Percentiles rank a stretch among this genome's conserved stretches.
Conservation (phyloP, 1,284 basidiomycete genomes). For the Mrakiaceae sp. region DNA sequence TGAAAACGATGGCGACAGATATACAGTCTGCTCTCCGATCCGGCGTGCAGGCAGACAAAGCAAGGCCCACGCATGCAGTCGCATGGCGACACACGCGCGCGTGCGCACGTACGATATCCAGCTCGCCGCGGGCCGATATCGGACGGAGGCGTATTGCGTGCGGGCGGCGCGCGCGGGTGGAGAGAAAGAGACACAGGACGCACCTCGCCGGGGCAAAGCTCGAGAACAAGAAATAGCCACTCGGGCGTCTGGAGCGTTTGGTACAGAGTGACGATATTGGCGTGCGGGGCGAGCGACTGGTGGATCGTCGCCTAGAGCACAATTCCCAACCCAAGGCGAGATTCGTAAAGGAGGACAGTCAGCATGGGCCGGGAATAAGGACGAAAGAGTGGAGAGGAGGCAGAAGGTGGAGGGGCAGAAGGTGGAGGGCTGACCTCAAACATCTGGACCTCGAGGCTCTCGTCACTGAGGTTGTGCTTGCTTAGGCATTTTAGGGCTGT, state of each 20-base stretch:
- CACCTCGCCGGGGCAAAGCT: slow-evolving; percentile 83
- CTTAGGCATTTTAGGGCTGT: slow-evolving; percentile 86
- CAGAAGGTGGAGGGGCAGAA: neutral
- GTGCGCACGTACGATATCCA: no score
- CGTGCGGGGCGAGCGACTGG: slow-evolving; percentile 78
- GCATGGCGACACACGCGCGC: no score
- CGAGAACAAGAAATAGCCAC: slow-evolving; percentile 68
- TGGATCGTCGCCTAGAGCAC: slow-evolving; percentile 71
- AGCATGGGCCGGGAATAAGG: neutral
- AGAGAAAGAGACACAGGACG: no score
- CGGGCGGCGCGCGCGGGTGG: no score
- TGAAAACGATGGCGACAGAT: no score
- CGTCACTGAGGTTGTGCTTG: slow-evolving; percentile 79
- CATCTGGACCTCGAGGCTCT: slow-evolving; percentile 73
- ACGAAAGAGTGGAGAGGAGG: neutral
- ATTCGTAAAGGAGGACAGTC: no score
- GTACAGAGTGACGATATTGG: slow-evolving; percentile 91
- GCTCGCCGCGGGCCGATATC: no score
- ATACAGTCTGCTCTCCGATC: no score
- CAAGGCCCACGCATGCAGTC: no score
- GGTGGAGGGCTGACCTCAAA: slow-evolving; percentile 52
- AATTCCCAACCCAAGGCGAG: neutral
- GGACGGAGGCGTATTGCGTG: no score
- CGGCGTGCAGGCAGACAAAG: no score
- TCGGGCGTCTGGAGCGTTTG: slow-evolving; percentile 70